Base-by-base conservation (phyloP, 2,329 filamentous ascomycete genomes). In the Phaeoacremonium minimum region DNA sequence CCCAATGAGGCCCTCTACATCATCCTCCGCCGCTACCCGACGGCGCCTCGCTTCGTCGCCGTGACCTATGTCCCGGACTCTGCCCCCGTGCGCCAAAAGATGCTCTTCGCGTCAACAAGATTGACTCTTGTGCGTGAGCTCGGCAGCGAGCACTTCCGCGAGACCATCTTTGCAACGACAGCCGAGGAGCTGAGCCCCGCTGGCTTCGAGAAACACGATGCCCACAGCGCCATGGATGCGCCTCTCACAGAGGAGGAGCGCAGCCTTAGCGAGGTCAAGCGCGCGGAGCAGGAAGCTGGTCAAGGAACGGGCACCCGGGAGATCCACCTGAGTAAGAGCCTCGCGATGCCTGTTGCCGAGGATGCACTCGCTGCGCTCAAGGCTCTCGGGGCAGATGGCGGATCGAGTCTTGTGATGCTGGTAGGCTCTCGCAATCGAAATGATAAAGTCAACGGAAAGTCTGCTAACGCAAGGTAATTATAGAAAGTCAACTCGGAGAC, bases 181-280 rank as follows among this genome's bases (percentile, higher is more conserved):
- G 66, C 79, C 16, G 74, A 78, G 15, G 87, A 93, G 63, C 64
- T 93, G 44, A 87, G 69, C 6, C 66, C 71, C 11, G 66, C 71
- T 28, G 87, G 87, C 1, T 93, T 90, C 64, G 69, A 72, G 50
- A 80, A 75, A 51, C 84, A 89, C 54, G 83, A 88, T 52, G 73
- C 74, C 33, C 86, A 91, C 56, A 70, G 64, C 6, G 66, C 66
- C 42, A 55, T 80, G 26, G 77, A 70, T 20, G 85, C 85, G 12
- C 87, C 87, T 13, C 66, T 93, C 47, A 93, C 87, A 0, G 81
- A 87, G 53, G 86, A 91, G 60, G 87, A 95, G 85, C 83, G 93
- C 49, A 96, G 97, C 69, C 90, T 91, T 22, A 83, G 91, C 61
- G 95, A 96, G 66, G 79, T 97, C 52, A 93, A 89, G 66, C 96